A percentile compares a stretch with the other conserved stretches of the same genome.
Evolutionary conservation across 148 eudicot species (phyloP).

Genomic region (Linanthus parryae): DNA sequence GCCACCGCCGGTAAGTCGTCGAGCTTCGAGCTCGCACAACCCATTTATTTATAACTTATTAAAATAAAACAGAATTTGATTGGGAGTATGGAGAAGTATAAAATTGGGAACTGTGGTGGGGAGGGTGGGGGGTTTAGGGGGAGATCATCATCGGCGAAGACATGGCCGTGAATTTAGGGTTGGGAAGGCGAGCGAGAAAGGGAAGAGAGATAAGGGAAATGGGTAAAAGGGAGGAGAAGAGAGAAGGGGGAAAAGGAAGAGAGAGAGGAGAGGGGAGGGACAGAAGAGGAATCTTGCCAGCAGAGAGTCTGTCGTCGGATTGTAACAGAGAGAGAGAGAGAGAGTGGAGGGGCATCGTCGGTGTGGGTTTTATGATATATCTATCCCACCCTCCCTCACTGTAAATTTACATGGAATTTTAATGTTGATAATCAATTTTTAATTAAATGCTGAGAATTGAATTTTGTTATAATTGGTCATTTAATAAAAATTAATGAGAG

Average conservation of each 20-base stretch:
- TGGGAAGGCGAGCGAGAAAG: not conserved
- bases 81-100: not conserved
- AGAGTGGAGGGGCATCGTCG: constrained; percentile 5
- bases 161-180: constrained; percentile 14
- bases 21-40: constrained; percentile 69
- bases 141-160: not conserved
- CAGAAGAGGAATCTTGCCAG: constrained; percentile 36
- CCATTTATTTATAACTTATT: constrained; percentile 35
- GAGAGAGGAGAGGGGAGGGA: constrained; percentile 14
- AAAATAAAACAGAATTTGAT: constrained; percentile 4
- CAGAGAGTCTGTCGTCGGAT: constrained; percentile 33
- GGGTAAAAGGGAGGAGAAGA: constrained; percentile 8
- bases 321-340: constrained; percentile 24
- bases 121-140: constrained; percentile 2
- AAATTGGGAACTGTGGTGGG: not conserved
- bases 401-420: no score
- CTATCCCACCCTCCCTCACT: no score
- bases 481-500: no score
- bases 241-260: not conserved
- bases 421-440: no score
- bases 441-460: no score
- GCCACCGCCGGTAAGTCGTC: constrained; percentile 82
- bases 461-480: no score
- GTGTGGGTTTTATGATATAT: constrained; percentile 10
- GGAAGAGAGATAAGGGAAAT: constrained; percentile 4